Evolutionary conservation across 352 stramenopile genomes (phyloP), one percentile per base, ranked within the genome.

Genomic region (Hyaloperonospora arabidopsidis): DNA sequence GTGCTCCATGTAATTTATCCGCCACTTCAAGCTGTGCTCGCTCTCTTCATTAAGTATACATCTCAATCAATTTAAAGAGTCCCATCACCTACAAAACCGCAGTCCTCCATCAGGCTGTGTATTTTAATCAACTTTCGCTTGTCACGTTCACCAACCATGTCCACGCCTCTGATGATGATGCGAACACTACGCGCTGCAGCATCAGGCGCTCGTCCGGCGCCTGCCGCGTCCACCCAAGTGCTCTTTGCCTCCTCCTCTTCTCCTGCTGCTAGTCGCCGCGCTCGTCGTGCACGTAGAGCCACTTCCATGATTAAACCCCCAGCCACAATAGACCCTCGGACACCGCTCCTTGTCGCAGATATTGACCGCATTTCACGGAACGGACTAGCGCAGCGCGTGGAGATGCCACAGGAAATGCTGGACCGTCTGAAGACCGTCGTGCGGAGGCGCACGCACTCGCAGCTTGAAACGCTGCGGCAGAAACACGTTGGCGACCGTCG

Each of bases 361-460:
- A 86, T 91, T 22, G 64, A 80, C n/a, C 61, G 74, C 6, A 59
- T 87, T 34, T 81, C 76, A 29, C 68, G 72, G 39, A 89, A 76
- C n/a, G 76, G 71, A 14, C 63, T 91, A 44, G 69, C 72, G 46
- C 67, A 81, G 55, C 78, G 78, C 53, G 69, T 88, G 38, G 72
- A 89, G 49, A 90, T 93, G 79, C 80, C 83, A 2, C 66, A 57
- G 34, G 67, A 79, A 23, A 54, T 93, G 58, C 60, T 90, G 39
- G 35, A 65, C 0, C 83, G 83, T 1, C 44, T 93, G 23, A 76
- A 70, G n/a, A 61, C 65, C 2, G 59, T 90, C 11, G 58, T 90
- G 25, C 78, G 85, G 34, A 50, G 67, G 10, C 80, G 83, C 48
- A 90, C 83, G 60, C 80, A 93, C 59, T 83, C 79, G 38, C 83